These are phyloP conservation scores for Taiozyma sp. DNA, from an alignment of 1,139 yeast genomes.

Conservation along the genomic window DNA sequence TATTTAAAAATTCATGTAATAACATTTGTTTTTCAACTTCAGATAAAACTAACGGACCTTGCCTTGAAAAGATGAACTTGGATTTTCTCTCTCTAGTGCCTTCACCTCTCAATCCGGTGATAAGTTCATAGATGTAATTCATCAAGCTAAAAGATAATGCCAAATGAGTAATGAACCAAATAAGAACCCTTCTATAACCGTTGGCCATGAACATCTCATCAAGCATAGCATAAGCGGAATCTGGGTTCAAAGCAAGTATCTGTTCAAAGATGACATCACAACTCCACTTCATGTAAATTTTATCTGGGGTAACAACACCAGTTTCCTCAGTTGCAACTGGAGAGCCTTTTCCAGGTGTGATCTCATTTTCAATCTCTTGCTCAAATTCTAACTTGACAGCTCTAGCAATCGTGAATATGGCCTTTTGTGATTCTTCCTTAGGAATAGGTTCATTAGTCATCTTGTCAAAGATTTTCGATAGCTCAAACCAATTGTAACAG, in stretches of 20 bases:
- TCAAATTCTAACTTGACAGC: constrained; percentile 41
- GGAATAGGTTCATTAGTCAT: constrained; percentile 29
- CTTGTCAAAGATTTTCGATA: constrained; percentile 28
- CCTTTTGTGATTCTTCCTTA: constrained; percentile 34
- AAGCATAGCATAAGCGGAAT: constrained; percentile 46
- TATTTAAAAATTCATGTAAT: constrained; percentile 61
- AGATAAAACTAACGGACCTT: constrained; percentile 46
- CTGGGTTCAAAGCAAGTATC: constrained; percentile 35
- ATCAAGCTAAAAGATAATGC: constrained; percentile 47
- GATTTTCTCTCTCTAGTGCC: constrained; percentile 13
- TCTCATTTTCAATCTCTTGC: constrained; percentile 23
- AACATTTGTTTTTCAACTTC: constrained; percentile 59
- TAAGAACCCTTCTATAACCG: constrained; percentile 55
- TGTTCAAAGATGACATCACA: constrained; percentile 36
- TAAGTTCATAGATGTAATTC: constrained; percentile 56
- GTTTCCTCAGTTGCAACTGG: constrained; percentile 1
- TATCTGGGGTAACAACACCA: constrained; percentile 42
- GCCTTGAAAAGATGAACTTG: constrained; percentile 45
- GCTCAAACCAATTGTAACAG: constrained; percentile 28
- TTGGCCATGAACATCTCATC: constrained; percentile 66
- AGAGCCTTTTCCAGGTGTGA: constrained; percentile 13
- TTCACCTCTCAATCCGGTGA: constrained; percentile 48
- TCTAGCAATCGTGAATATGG: constrained; percentile 45
- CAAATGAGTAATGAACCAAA: constrained; percentile 61
- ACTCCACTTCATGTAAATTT: constrained; percentile 42